Percentiles rank a stretch among this genome's conserved stretches.
These are phyloP conservation scores for Penicillium sp. DNA, from an alignment of 2,329 filamentous ascomycete species.

Conservation along the genomic window DNA sequence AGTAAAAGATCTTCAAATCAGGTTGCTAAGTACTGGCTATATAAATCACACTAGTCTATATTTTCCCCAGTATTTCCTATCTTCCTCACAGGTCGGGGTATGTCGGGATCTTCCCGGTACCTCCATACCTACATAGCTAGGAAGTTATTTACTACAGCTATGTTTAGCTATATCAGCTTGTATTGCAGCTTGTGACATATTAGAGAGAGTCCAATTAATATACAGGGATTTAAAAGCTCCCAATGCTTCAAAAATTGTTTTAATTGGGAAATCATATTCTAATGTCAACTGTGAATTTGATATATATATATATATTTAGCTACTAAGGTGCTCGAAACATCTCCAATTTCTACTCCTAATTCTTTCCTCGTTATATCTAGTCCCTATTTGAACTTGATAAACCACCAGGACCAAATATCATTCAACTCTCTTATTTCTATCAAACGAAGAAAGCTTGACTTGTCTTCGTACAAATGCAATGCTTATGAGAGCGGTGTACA, in stretches of 20 bases:
- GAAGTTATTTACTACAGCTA: neutral
- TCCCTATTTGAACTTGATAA: too few relatives aligned
- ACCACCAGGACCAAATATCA: neutral
- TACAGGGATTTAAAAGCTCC: accelerated
- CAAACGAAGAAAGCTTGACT: neutral
- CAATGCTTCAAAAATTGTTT: too few relatives aligned
- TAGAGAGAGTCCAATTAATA: neutral
- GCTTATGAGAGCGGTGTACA: conserved; percentile 2
- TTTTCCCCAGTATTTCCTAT: neutral
- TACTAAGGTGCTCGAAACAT: neutral
- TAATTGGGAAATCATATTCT: neutral
- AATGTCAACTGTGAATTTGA: too few relatives aligned
- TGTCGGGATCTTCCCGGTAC: neutral
- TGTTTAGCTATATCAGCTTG: neutral
- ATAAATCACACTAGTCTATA: neutral
- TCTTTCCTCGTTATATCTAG: neutral
- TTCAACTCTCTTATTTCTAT: neutral
- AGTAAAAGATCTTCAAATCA: neutral
- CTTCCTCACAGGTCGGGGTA: neutral
- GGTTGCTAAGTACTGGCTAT: neutral
- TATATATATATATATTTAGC: neutral
- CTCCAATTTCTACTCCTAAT: neutral
- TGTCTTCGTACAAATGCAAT: neutral
- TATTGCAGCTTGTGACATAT: neutral
- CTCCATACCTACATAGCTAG: neutral